phyloP scores from a whole-genome alignment of 306 rosid genomes.

The Medicago lupulina region DNA sequence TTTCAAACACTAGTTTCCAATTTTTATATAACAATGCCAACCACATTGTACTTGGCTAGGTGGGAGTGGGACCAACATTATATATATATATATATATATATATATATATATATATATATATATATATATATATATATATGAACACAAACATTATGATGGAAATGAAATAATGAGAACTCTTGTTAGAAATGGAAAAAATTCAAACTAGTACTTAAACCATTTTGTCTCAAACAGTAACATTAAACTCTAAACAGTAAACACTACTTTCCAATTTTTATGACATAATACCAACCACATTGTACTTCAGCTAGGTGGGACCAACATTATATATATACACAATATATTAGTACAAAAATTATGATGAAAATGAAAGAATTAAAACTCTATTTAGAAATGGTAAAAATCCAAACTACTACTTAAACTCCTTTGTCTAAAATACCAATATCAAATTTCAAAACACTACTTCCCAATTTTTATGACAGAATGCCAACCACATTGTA shows the following conservation, averaged over 20 bases:
- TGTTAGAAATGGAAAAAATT: not conserved
- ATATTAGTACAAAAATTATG: not conserved
- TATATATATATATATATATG: no score
- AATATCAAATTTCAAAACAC: not conserved
- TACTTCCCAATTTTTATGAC: constrained; percentile 1
- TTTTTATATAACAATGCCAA: constrained; percentile 5
- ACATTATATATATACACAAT: not conserved
- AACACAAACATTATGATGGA: not conserved
- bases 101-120: no score
- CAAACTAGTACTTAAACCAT: not conserved
- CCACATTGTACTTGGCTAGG: not conserved
- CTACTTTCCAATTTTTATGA: not conserved
- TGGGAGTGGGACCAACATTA: constrained; percentile 32
- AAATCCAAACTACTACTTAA: not conserved
- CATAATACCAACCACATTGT: not conserved
- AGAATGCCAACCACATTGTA: constrained; percentile 14
- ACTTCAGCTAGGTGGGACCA: not conserved
- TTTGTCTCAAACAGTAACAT: not conserved
- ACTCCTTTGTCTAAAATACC: not conserved
- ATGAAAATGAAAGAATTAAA: not conserved
- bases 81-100: no score
- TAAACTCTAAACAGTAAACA: not conserved
- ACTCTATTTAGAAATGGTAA: not conserved
- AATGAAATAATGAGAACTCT: not conserved
- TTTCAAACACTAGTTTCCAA: not conserved